phyloP scores from a whole-genome alignment of 148 eudicot genomes.

The Arbutus unedo region DNA sequence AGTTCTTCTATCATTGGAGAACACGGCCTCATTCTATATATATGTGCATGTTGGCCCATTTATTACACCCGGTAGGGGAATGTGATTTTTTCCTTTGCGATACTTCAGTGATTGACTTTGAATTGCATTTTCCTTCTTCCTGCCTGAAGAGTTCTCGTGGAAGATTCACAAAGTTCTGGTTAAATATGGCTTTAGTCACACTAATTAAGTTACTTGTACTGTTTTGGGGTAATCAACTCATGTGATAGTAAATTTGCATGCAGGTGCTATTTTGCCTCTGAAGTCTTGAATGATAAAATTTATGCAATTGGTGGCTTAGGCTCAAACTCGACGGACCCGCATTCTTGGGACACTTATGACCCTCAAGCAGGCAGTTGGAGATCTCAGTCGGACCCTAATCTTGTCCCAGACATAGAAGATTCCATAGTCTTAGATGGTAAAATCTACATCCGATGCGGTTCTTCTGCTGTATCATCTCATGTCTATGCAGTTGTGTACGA shows the following conservation, averaged over 20 bases:
- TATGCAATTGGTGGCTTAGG: conserved; percentile 78
- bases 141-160: not conserved
- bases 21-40: not conserved
- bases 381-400: conserved; percentile 52
- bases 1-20: conserved; percentile 1
- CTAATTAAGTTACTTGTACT: not conserved
- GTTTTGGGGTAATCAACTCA: conserved; percentile 6
- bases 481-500: conserved; percentile 56
- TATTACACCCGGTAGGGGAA: not conserved
- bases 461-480: conserved; percentile 52
- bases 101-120: not conserved
- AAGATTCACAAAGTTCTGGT: not conserved
- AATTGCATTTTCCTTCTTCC: conserved; percentile 2
- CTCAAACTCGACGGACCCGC: conserved; percentile 51
- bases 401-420: conserved; percentile 61
- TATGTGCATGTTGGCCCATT: not conserved
- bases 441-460: conserved; percentile 59
- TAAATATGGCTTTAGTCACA: not conserved
- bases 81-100: not conserved
- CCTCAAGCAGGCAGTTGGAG: conserved; percentile 47
- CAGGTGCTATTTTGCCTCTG: conserved; percentile 89
- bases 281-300: conserved; percentile 58
- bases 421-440: conserved; percentile 56
- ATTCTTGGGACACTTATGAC: conserved; percentile 71
- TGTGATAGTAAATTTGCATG: conserved; percentile 14